Base-by-base conservation (phyloP, 1,284 basidiomycete genomes). In the Laetiporus sulphureus region DNA sequence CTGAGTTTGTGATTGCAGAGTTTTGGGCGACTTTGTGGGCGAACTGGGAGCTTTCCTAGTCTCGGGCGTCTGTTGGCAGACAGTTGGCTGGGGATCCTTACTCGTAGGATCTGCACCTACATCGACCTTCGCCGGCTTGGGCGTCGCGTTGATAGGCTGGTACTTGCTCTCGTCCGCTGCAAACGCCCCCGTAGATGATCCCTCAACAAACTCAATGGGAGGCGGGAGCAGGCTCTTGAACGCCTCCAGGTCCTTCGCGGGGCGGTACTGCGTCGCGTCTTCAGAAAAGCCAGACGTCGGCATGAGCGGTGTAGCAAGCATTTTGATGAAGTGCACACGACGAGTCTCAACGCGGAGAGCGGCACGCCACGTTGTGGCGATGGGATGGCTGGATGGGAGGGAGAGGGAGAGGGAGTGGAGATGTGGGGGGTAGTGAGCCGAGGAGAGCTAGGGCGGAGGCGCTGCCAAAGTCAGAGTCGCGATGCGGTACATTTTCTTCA, bases 131-230 rank as follows among this genome's bases (percentile, higher is more conserved):
- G 43, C 52, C 24, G 53, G 50, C 52, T 67, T 73, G 38, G 73
- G 75, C 12, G 69, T 70, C 37, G 64, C 73, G 50, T 89, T 89
- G 56, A 89, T 86, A 16, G 85, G 80, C 50, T 84, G 75, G 57
- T 88, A 89, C 57, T 79, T 85, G 36, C 77, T 78, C 51, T 83
- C 81, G 31, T 74, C 71, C 5, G 83, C 69, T 41, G 78, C 78
- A 23, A 87, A 63, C 10, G 77, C 65, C 1, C 83, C 82, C 31
- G 83, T 77, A 7, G 84, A 87, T 2, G 84, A 88, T 16, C 84
- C 86, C 58, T 89, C 83, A 33, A 88, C 66, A 44, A 89, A 89
- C 60, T 89, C 86, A 41, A 89, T 71, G 13, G 79, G 74, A 8
- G 83, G 80, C 7, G 83, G 81, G 19, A 88, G 69, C 23, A 85